Conservation (phyloP, 2,329 filamentous ascomycete species). For the Karstenula rhodostoma region DNA sequence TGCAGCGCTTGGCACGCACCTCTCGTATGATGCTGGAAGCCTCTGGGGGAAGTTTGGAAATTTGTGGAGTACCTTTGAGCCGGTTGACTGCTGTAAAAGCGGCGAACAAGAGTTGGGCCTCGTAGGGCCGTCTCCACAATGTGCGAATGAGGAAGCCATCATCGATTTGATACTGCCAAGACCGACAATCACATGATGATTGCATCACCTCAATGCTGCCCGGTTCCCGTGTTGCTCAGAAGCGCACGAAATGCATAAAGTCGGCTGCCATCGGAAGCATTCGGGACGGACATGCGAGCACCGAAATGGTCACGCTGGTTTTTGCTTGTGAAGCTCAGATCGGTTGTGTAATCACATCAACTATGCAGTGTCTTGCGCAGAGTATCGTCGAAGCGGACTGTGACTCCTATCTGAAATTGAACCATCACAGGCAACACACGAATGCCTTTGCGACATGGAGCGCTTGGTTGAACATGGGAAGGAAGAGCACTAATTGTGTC, state of each 20-base stretch:
- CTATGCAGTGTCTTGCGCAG: too few relatives aligned
- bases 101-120: too few relatives aligned
- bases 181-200: conserved; percentile 13
- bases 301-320: background rate
- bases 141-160: background rate
- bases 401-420: too few relatives aligned
- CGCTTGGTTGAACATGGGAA: background rate
- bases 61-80: background rate
- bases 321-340: too few relatives aligned
- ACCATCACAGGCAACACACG: too few relatives aligned
- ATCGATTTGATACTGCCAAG: conserved; percentile 7
- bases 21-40: background rate
- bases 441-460: background rate
- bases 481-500: background rate
- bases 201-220: conserved; percentile 9
- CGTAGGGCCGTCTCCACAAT: background rate
- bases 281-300: background rate
- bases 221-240: background rate
- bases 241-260: background rate
- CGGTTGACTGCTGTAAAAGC: background rate
- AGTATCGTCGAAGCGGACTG: too few relatives aligned
- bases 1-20: conserved; percentile 26
- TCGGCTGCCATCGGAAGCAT: conserved; percentile 1
- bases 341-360: too few relatives aligned
- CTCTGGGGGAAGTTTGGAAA: background rate